Percentiles rank a stretch among this genome's conserved stretches.
Conservation (phyloP, 768 basidiomycete genomes). For the Suillus subalutaceus region DNA sequence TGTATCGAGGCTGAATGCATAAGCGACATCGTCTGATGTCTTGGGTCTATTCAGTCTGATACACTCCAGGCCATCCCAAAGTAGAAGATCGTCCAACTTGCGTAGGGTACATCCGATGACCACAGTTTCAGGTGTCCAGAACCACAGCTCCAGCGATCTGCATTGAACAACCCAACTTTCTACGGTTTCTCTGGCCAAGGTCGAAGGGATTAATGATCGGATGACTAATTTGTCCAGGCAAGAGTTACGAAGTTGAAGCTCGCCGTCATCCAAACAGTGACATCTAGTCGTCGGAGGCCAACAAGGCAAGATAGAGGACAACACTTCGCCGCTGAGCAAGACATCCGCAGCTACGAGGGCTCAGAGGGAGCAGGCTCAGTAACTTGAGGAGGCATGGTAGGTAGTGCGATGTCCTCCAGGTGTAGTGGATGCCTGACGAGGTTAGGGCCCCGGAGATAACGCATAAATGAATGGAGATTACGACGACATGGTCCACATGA, state of each 20-base stretch:
- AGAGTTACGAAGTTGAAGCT: background rate
- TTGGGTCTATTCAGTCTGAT: background rate
- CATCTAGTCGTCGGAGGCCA: background rate
- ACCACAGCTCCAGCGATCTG: background rate
- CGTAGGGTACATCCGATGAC: background rate
- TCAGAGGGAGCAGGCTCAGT: too few species aligned
- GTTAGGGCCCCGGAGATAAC: too few species aligned
- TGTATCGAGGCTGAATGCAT: background rate
- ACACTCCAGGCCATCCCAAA: background rate
- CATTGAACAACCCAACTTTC: background rate
- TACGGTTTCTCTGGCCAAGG: background rate
- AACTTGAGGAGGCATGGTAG: too few species aligned
- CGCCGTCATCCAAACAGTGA: too few species aligned
- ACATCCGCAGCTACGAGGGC: too few species aligned
- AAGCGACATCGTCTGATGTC: background rate
- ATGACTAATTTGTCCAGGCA: background rate
- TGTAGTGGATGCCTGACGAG: too few species aligned
- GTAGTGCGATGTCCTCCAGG: too few species aligned
- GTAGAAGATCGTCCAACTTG: too few species aligned
- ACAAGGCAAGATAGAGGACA: too few species aligned
- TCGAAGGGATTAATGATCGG: background rate
- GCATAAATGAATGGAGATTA: too few species aligned
- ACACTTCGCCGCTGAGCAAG: too few species aligned
- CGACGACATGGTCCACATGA: too few species aligned
- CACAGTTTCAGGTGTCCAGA: background rate